phyloP scores from a whole-genome alignment of 306 rosid species.

The Comarum palustre region DNA sequence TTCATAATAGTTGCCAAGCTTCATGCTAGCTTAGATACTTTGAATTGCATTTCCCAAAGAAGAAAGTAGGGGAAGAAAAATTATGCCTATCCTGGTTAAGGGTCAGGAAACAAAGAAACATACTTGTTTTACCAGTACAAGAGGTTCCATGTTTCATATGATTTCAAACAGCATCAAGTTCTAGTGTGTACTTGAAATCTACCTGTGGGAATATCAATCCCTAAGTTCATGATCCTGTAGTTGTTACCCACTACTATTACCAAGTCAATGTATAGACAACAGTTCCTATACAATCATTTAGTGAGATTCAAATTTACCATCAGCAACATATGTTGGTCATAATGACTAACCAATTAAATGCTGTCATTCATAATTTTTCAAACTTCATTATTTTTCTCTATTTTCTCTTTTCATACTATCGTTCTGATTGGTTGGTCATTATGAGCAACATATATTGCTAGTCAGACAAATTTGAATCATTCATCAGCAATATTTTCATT shows the following conservation, averaged over 20 bases:
- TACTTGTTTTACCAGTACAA: not conserved
- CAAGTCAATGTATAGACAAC: slow-evolving; percentile 9
- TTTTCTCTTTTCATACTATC: too few relatives aligned
- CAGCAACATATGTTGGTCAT: too few relatives aligned
- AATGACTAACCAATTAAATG: too few relatives aligned
- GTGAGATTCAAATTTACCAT: too few relatives aligned
- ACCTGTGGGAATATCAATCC: not conserved
- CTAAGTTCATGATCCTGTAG: not conserved
- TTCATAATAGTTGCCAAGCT: not conserved
- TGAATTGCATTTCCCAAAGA: not conserved
- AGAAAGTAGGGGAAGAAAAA: not conserved
- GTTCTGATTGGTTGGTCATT: too few relatives aligned
- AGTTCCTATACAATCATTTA: not conserved
- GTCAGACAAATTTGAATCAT: too few relatives aligned
- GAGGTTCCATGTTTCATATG: not conserved
- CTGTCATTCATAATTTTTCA: too few relatives aligned
- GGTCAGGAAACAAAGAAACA: not conserved
- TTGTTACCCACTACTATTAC: not conserved
- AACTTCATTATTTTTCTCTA: too few relatives aligned
- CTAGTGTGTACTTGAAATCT: not conserved
- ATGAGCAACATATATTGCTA: too few relatives aligned
- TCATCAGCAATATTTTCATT: not conserved
- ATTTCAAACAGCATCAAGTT: not conserved
- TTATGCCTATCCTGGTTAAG: not conserved
- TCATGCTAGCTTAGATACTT: not conserved